Conservation (phyloP, 2,329 filamentous ascomycete genomes). For the Penicillium fuscoglaucum region DNA sequence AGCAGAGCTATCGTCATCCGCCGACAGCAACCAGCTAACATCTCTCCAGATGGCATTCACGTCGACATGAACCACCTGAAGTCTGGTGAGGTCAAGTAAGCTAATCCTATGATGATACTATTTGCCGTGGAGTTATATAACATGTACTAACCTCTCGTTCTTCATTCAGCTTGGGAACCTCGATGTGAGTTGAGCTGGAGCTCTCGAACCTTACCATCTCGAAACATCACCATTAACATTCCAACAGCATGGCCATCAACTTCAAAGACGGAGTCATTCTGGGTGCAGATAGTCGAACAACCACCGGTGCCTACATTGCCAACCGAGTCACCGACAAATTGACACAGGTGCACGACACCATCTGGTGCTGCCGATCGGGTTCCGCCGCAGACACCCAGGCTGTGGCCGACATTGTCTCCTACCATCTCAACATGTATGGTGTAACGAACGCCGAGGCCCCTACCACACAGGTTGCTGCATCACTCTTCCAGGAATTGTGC, state of each 20-base stretch:
- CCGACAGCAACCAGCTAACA: conserved; percentile 21
- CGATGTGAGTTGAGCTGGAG: conserved; percentile 67
- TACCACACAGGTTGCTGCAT: conserved; percentile 90
- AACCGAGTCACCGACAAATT: conserved; percentile 99
- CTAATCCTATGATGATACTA: conserved; percentile 19
- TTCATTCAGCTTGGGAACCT: conserved; percentile 78
- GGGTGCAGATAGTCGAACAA: conserved; percentile 94
- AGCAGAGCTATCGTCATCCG: conserved; percentile 25
- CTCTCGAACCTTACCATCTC: conserved; percentile 14
- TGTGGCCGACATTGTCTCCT: conserved; percentile 96
- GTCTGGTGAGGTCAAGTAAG: conserved; percentile 98
- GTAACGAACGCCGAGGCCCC: conserved; percentile 86
- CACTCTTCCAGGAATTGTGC: conserved; percentile 96
- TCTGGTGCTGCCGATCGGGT: conserved; percentile 98
- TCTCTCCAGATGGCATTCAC: conserved; percentile 85
- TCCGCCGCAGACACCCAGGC: conserved; percentile 98
- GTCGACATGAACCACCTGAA: conserved; percentile 98
- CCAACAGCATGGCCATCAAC: conserved; percentile 88
- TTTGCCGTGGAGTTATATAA: conserved; percentile 4
- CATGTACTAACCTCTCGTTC: conserved; percentile 33
- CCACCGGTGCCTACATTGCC: conserved; percentile 95
- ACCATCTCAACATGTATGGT: conserved; percentile 89
- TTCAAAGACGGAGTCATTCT: conserved; percentile 98
- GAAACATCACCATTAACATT: conserved; percentile 29
- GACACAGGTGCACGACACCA: conserved; percentile 96